phyloP scores from a whole-genome alignment of 768 basidiomycete species.

The Termitomyces sp. region DNA sequence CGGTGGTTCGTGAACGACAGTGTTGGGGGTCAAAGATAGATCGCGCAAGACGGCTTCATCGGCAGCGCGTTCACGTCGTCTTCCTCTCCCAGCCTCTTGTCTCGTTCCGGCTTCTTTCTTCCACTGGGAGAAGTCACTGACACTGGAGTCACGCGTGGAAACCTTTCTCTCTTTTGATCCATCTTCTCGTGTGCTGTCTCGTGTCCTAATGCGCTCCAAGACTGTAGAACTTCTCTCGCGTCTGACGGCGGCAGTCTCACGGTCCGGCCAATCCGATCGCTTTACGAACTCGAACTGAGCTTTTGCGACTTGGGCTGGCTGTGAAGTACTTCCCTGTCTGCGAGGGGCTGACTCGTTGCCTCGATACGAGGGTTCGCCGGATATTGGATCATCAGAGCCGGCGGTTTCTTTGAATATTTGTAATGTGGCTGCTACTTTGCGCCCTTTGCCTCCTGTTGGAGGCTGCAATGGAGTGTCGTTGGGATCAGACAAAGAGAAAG shows the following conservation, averaged over 20 bases:
- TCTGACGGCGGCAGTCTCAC: slow-evolving; percentile 66
- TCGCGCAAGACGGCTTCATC: slow-evolving; percentile 35
- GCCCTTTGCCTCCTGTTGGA: slow-evolving; percentile 52
- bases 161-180: slow-evolving; percentile 32
- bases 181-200: slow-evolving; percentile 37
- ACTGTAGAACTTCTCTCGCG: slow-evolving; percentile 65
- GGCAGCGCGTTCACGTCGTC: slow-evolving; percentile 53
- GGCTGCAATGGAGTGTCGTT: slow-evolving; percentile 24
- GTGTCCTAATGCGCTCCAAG: slow-evolving; percentile 52
- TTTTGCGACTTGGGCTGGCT: slow-evolving; percentile 55
- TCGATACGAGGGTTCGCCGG: slow-evolving; percentile 27
- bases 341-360: slow-evolving; percentile 24
- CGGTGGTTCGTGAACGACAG: slow-evolving; percentile 30
- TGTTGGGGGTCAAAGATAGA: slow-evolving; percentile 21
- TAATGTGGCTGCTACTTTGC: slow-evolving; percentile 80
- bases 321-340: slow-evolving; percentile 32
- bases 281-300: slow-evolving; percentile 80
- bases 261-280: slow-evolving; percentile 82
- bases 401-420: slow-evolving; percentile 80
- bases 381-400: slow-evolving; percentile 29
- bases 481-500: slow-evolving; percentile 28
- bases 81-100: slow-evolving; percentile 51
- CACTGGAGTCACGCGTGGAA: slow-evolving; percentile 39
- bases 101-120: slow-evolving; percentile 44
- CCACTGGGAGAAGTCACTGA: slow-evolving; percentile 53